Base-by-base conservation (phyloP, 106 monocot species). In the Posidonia australis region DNA sequence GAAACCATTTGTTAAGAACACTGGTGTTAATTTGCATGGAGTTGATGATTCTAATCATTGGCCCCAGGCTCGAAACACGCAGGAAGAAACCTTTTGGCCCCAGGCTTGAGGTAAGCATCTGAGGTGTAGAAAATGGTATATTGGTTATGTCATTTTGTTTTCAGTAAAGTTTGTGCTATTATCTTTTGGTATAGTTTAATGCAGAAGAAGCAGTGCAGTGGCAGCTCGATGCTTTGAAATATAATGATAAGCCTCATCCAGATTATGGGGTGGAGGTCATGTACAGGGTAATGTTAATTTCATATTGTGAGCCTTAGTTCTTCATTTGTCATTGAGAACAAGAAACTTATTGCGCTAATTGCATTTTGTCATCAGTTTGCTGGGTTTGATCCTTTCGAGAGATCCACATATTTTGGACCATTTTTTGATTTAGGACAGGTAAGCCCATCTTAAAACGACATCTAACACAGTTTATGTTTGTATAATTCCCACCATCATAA, bases 241-340 rank as follows among this genome's bases (percentile, higher is more conserved):
- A 81, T 77, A 92, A 92, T 54, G 88, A 92, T 72, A 82, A 92
- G 62, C 92, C 92, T 72, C 82, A 83, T 27, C 80, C 71, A 52
- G 92, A 93, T 67, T 93, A 88, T 66, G 92, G 88, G 45, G 74
- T 93, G 69, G 92, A 93, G 67, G 88, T 93, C 70, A 88, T 93
- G 92, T 93, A 93, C 76, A 70, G 92, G 83, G 92, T 92, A 80
- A 62, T n/a, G n/a, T n/a, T n/a, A n/a, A n/a, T n/a, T n/a, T n/a
- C n/a, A n/a, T n/a, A n/a, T n/a, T n/a, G n/a, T n/a, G n/a, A n/a
- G n/a, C n/a, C n/a, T n/a, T n/a, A n/a, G n/a, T n/a, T n/a, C n/a
- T n/a, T n/a, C n/a, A n/a, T n/a, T n/a, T n/a, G n/a, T n/a, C n/a
- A n/a, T n/a, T n/a, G n/a, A n/a, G n/a, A n/a, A n/a, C n/a, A n/a